Evolutionary conservation across 371 early-diverging fungal species (phyloP).

Genomic region (Coemansia sp.): DNA sequence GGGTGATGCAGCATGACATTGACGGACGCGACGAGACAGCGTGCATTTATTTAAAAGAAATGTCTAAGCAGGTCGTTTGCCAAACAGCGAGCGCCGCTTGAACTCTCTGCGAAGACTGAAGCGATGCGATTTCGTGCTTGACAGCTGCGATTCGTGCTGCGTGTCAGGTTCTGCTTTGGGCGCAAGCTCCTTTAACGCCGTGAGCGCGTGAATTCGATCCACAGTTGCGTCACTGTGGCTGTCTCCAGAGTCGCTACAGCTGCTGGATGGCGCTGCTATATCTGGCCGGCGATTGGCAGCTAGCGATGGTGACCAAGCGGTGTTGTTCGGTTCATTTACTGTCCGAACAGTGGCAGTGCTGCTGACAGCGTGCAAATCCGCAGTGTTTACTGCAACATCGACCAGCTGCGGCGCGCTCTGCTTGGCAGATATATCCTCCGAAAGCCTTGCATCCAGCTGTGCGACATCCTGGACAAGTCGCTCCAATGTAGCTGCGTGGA

Average conservation of each 20-base stretch:
- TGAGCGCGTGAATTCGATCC: background rate
- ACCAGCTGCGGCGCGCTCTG: no score
- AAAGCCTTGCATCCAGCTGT: background rate
- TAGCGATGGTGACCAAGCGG: background rate
- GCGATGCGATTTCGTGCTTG: slow-evolving; percentile 4
- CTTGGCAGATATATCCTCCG: background rate
- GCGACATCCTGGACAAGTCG: background rate
- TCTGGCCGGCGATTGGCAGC: background rate
- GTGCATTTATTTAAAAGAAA: no score
- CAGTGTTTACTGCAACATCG: slow-evolving; percentile 3
- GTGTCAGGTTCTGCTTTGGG: background rate
- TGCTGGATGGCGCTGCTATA: background rate
- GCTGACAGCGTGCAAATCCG: background rate
- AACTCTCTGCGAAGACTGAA: slow-evolving; percentile 31
- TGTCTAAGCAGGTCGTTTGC: slow-evolving; percentile 3
- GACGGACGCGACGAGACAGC: no score
- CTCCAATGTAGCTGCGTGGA: background rate
- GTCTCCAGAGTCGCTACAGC: background rate
- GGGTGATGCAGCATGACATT: no score
- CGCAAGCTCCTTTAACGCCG: background rate
- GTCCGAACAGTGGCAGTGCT: background rate
- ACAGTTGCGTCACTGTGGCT: background rate
- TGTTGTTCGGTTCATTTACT: background rate
- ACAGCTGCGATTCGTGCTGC: background rate
- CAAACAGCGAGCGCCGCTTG: slow-evolving; percentile 38